phyloP scores from a whole-genome alignment of 2,329 filamentous ascomycete species.

The Phaeosphaeria sp. region DNA sequence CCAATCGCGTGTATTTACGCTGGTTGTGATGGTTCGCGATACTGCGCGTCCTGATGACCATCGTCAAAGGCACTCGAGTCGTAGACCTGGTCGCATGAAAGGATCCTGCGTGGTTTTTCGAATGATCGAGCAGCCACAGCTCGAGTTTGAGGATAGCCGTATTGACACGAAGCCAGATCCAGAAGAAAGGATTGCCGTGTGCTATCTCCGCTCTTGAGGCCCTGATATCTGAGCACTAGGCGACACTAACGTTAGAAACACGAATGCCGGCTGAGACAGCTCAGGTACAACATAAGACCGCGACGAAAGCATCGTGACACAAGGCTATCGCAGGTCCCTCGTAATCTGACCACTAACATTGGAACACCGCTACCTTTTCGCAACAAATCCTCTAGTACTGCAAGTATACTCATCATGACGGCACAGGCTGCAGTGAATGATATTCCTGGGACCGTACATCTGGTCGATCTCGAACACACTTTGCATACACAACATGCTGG shows the following conservation, averaged over 20 bases:
- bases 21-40: background rate
- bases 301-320: background rate
- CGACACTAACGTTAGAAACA: background rate
- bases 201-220: background rate
- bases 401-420: conserved; percentile 8
- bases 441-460: conserved; percentile 52
- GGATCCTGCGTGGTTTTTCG: background rate
- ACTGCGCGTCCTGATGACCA: background rate
- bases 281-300: background rate
- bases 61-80: background rate
- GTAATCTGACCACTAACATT: background rate
- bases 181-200: background rate
- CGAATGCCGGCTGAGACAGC: background rate
- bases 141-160: background rate
- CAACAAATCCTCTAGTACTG: background rate
- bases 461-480: conserved; percentile 51
- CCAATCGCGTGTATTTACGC: conserved; percentile 4
- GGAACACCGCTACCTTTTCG: background rate
- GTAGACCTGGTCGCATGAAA: background rate
- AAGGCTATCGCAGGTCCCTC: background rate
- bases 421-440: background rate
- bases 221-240: background rate
- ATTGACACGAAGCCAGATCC: background rate
- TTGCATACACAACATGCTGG: conserved; percentile 47
- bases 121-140: background rate